Base-by-base conservation (phyloP, 331 rosid genomes). In the Arachis monticola region DNA sequence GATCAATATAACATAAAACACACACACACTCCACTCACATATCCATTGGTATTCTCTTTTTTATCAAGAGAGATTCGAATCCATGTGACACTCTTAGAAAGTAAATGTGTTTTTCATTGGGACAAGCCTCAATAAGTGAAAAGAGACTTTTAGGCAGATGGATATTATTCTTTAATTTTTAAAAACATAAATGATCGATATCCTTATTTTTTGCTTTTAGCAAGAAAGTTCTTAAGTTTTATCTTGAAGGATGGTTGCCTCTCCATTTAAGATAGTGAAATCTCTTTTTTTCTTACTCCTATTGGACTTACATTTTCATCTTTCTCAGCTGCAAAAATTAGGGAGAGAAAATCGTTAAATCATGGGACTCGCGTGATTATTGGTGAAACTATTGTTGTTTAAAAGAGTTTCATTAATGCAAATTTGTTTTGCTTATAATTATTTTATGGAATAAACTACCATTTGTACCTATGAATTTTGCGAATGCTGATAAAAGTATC, bases 391-490 rank as follows among this genome's bases (percentile, higher is more conserved):
- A 95, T 97, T 79, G 82, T 87, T 66, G 79, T 91, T 78, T 96
- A 97, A 73, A 90, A 84, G 98, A 86, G 98, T 94, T 77, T 94
- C 98, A 81, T 58, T 91, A 80, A 90, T 94, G 98, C 98, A 48
- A 57, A 60, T 79, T 57, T 46, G 75, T 40, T 31, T 46, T n/a
- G 14, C 46, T 58, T 46, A 17, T 17, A 17, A 17, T 17, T 17
- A 17, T 17, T 17, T 17, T 17, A 17, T 17, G 22, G 22, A 17
- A 17, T 17, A 17, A 17, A 17, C 22, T 17, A 17, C 22, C 22
- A 17, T 17, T 17, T 17, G 22, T 17, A 17, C 22, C 22, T 17
- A 17, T 17, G 22, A 17, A 17, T 17, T 17, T 17, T 17, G 22
- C 22, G 22, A 17, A 17, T 17, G 22, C 22, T 17, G 22, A 17